Conservation (phyloP, 257 asterid genomes). For the Ehretia macrophylla region DNA sequence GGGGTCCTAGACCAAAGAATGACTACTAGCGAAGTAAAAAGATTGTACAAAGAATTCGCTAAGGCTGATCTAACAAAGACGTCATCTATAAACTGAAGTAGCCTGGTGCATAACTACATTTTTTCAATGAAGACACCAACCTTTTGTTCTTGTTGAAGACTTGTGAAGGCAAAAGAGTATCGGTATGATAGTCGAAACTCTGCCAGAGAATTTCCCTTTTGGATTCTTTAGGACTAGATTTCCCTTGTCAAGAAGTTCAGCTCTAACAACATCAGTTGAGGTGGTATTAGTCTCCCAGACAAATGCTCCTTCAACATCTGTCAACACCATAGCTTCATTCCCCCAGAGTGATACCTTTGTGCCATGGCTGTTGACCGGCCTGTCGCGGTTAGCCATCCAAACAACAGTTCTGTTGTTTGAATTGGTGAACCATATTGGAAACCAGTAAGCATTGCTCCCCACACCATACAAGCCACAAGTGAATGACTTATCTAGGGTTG, state of each 20-base stretch:
- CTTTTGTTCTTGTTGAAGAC: constrained; percentile 40
- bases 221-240: constrained; percentile 40
- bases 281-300: constrained; percentile 21
- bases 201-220: constrained; percentile 46
- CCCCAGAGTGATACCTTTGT: constrained; percentile 9
- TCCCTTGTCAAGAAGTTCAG: constrained; percentile 41
- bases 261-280: constrained; percentile 3
- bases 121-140: constrained; percentile 30
- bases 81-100: constrained; percentile 45
- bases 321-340: constrained; percentile 18
- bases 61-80: too few relatives aligned
- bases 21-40: too few relatives aligned
- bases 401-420: constrained; percentile 42
- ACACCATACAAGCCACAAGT: background rate
- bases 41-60: too few relatives aligned
- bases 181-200: constrained; percentile 51
- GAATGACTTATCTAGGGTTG: background rate
- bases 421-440: constrained; percentile 4
- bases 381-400: constrained; percentile 50
- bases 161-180: constrained; percentile 50
- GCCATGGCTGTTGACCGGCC: constrained; percentile 46
- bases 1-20: too few relatives aligned
- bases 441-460: background rate
- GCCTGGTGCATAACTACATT: constrained; percentile 37
- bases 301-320: constrained; percentile 16